Evolutionary conservation across 305 asterid species (phyloP).

Genomic region (Ilex paraguariensis): DNA sequence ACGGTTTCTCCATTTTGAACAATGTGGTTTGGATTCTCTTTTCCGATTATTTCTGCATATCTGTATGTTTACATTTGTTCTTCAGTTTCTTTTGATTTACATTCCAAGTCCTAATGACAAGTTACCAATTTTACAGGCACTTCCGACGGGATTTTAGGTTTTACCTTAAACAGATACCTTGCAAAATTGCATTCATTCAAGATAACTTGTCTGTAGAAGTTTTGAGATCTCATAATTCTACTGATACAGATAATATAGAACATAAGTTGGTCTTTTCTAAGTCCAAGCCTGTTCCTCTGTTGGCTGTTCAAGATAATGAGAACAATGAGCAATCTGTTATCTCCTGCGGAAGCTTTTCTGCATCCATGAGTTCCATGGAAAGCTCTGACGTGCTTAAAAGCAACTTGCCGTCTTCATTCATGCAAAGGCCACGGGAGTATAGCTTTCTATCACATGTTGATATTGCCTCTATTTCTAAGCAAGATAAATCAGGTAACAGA

Average conservation of each 20-base stretch:
- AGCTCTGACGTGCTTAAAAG: conserved; percentile 30
- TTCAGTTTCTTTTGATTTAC: neutral
- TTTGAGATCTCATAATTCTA: conserved; percentile 27
- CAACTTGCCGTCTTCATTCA: conserved; percentile 21
- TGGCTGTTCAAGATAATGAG: conserved; percentile 31
- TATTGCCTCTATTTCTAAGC: conserved; percentile 21
- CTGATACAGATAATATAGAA: conserved; percentile 38
- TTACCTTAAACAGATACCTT: conserved; percentile 57
- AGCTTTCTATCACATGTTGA: conserved; percentile 31
- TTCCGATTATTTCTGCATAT: too few relatives aligned
- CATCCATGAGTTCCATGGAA: conserved; percentile 26
- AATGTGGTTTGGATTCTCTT: too few relatives aligned
- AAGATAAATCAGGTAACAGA: conserved; percentile 47
- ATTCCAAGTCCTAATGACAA: neutral
- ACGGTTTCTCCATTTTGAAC: too few relatives aligned
- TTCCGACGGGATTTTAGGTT: conserved; percentile 51
- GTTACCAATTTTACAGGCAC: conserved; percentile 42
- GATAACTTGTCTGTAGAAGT: conserved; percentile 41
- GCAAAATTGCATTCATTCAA: conserved; percentile 57
- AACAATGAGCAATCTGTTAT: conserved; percentile 30
- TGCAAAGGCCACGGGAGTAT: conserved; percentile 28
- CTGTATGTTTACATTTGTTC: too few relatives aligned
- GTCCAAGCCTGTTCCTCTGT: conserved; percentile 43
- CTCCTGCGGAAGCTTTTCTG: conserved; percentile 21
- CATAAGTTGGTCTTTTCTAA: conserved; percentile 42